Base-by-base conservation (phyloP, 1,284 basidiomycete species). In the Fomitiporia mediterranea region DNA sequence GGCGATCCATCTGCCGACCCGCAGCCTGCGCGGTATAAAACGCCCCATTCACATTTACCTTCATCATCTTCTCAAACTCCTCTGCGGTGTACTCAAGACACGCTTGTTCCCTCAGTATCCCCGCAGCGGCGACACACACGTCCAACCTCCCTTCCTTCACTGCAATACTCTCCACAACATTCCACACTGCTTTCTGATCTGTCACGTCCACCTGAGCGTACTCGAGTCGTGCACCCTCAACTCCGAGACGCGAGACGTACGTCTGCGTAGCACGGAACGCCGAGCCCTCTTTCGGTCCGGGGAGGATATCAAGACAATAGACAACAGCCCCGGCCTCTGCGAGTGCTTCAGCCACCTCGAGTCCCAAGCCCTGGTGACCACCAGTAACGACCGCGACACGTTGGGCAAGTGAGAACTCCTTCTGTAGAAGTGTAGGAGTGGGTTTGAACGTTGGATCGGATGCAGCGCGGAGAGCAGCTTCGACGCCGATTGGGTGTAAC, bases 21-120 rank as follows among this genome's bases (percentile, higher is more conserved):
- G 85, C 89, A 0, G 86, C 87, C 67, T 91, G 88, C 5, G 87
- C 87, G 7, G 88, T 88, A 65, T 83, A 85, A 58, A 92, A 70
- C 28, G 87, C 88, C 1, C 90, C 91, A 54, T 81, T 84, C 40
- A 83, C 79, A 70, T 94, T 93, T 56, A 93, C 81, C 55, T 81
- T 78, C 65, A 89, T 70, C n/a, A 56, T 25, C 66, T 86, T 81
- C 63, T 82, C 73, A 68, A 93, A 91, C 64, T 89, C 78, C 58
- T 82, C 73, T 11, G 75, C 81, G 0, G 86, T 79, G 66, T 91
- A 91, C 47, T 84, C 80, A 65, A 92, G 67, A 58, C 86, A 89
- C 51, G 81, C 80, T 53, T 70, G 81, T 65, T 73, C 66, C 67
- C 81, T 83, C 65, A 88, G 70, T 59, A 92, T 83, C 39, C 90